Evolutionary conservation across 2,329 filamentous ascomycete species (phyloP), one percentile per base, ranked within the genome.

Genomic region (Microdochium bolleyi): DNA sequence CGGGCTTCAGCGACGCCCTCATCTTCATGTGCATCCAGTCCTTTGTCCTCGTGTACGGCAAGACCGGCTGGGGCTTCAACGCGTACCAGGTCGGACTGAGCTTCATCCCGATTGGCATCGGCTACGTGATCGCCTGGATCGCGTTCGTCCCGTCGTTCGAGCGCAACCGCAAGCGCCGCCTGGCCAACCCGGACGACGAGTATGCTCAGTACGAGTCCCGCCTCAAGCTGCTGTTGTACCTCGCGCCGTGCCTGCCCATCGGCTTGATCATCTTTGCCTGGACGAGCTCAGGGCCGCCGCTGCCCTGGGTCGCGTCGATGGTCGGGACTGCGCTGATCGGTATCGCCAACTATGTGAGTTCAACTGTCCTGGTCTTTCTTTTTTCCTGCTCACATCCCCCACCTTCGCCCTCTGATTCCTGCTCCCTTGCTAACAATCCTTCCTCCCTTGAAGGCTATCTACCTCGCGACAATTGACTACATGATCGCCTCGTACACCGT

Each of bases 21-120:
- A 83, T 86, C 64, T 86, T 86, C 70, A 83, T 82, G 67, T 84
- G 84, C 66, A 76, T 86, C 48, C 79, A 86, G 60, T 82, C 79
- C 0, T 83, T 85, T 57, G 65, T 68, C 1, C 74, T 83, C 1
- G 82, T 87, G 3, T 83, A 84, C 57, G 41, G 41, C 19, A n/a
- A n/a, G n/a, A 67, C 74, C 37, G 79, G 85, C 57, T 86, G 80
- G 79, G 62, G 70, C 24, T 87, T 86, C 64, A 71, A 72, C 50
- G 68, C 71, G 2, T 65, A 55, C 53, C 62, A 67, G 52, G 57
- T 61, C 13, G 64, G 65, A 14, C 61, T 67, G 21, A 56, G 61
- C 4, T 67, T 85, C 66, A 67, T 83, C 34, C 74, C 82, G 53
- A 62, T 70, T 38, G 63, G 62, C 16, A 49, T 70, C 16, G 83